Evolutionary conservation across 2,329 filamentous ascomycete species (phyloP).

Genomic region (Cercospora canescens): DNA sequence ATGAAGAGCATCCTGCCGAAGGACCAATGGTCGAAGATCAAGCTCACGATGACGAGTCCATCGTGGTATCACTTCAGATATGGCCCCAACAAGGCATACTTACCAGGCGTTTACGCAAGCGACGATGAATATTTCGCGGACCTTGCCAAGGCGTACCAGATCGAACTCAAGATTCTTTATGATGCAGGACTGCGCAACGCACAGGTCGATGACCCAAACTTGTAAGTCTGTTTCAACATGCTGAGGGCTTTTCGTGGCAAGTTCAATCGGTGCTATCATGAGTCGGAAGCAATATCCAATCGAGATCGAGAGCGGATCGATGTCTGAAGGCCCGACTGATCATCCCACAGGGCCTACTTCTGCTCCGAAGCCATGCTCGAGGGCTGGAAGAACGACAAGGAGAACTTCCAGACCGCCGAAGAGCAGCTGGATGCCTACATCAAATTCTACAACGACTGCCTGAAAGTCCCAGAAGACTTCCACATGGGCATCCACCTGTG

Average conservation of each 20-base stretch:
- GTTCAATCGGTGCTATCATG: too few species aligned
- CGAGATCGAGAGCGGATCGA: neutral
- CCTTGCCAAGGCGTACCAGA: constrained; percentile 49
- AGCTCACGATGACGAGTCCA: constrained; percentile 36
- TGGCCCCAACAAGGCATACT: constrained; percentile 52
- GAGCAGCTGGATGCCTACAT: constrained; percentile 76
- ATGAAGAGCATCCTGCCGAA: constrained; percentile 61
- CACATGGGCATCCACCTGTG: constrained; percentile 78
- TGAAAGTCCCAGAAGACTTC: constrained; percentile 63
- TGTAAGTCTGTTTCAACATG: neutral
- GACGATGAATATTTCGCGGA: constrained; percentile 52
- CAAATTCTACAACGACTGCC: constrained; percentile 70
- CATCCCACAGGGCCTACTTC: constrained; percentile 54
- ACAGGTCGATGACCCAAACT: constrained; percentile 52
- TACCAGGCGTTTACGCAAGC: constrained; percentile 46
- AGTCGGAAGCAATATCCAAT: too few species aligned
- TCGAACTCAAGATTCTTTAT: constrained; percentile 49
- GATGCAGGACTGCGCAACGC: constrained; percentile 48
- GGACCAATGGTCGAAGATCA: constrained; percentile 64
- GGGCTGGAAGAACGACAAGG: constrained; percentile 67
- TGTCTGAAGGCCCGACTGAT: neutral
- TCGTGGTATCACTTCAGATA: constrained; percentile 64
- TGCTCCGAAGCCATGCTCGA: constrained; percentile 71
- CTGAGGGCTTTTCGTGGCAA: too few species aligned
- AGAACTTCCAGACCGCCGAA: constrained; percentile 68